Base-by-base conservation (phyloP, 495 filamentous ascomycete species). In the Penicillium soppii region DNA sequence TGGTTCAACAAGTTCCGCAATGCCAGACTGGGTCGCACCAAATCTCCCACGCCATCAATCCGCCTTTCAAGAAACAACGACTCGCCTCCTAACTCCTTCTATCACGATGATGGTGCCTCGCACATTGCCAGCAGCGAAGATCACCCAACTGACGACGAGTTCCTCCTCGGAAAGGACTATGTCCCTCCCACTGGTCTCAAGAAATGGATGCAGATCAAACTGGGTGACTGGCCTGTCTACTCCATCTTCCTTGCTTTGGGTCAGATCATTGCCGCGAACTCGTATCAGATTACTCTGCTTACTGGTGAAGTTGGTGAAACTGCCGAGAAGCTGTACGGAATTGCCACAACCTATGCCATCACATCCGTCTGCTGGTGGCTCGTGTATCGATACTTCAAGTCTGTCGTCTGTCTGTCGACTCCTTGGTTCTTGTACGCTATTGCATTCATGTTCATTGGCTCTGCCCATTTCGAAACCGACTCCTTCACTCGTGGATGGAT, bases 141-240 rank as follows among this genome's bases (percentile, higher is more conserved):
- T 0, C 39, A 47, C 8, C 56, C 58, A 17, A 57, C 56, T 3
- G 65, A 60, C 3, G 72, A 77, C 42, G 80, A 87, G 56, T 89
- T 88, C 65, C 63, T 84, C 46, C 73, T 89, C 39, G 82, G 83
- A n/a, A 72, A 75, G 13, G 77, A 82, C 43, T 89, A 89, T 65
- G 69, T 80, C 39, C 81, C 85, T 23, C 87, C 87, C 1, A 82
- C 75, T 4, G 85, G 87, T 4, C 54, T 89, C 2, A 81, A 73
- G 57, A 83, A 79, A 42, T 65, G 71, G 56, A 71, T 73, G 62
- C 68, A 75, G 35, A 50, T 77, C 54, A 76, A 73, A 39, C 67
- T 74, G 20, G 71, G 67, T 17, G 82, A 87, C 57, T 90, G 87
- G 87, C 87, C 87, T 0, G 48, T 89, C n/a, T 90, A 90, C 65